Conservation (phyloP, 257 asterid species). For the Anisodus tanguticus region DNA sequence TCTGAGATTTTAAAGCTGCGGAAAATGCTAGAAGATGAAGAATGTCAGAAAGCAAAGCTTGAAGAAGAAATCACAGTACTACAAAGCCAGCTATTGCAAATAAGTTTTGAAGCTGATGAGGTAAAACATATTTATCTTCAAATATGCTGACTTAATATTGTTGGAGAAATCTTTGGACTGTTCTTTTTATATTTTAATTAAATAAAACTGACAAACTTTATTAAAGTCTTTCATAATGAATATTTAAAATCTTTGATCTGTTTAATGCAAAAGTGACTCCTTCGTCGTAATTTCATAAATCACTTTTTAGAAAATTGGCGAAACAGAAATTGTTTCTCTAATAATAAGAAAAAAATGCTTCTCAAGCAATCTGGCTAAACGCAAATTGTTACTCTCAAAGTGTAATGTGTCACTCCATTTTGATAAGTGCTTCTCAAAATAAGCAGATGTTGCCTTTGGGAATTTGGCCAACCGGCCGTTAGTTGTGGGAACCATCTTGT, state of each 20-base stretch:
- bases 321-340: background rate
- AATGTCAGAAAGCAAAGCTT: constrained; percentile 57
- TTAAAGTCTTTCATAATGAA: background rate
- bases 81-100: constrained; percentile 66
- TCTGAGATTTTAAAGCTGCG: constrained; percentile 68
- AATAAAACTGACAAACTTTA: background rate
- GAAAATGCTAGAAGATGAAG: constrained; percentile 71
- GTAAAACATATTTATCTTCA: constrained; percentile 42
- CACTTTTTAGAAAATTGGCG: background rate
- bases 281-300: background rate
- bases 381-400: background rate
- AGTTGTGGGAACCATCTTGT: background rate
- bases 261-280: background rate
- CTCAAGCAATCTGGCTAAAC: background rate
- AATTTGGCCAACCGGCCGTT: background rate
- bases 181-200: background rate
- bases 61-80: constrained; percentile 70
- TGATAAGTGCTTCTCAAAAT: background rate
- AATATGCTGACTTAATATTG: background rate
- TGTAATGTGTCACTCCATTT: background rate
- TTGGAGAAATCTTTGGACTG: background rate
- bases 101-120: constrained; percentile 87
- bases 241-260: background rate
- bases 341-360: no score
- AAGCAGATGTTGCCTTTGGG: background rate